Percentiles rank a stretch among this genome's conserved stretches.
Evolutionary conservation across 768 basidiomycete species (phyloP).

Genomic region (Tulasnella sp.): DNA sequence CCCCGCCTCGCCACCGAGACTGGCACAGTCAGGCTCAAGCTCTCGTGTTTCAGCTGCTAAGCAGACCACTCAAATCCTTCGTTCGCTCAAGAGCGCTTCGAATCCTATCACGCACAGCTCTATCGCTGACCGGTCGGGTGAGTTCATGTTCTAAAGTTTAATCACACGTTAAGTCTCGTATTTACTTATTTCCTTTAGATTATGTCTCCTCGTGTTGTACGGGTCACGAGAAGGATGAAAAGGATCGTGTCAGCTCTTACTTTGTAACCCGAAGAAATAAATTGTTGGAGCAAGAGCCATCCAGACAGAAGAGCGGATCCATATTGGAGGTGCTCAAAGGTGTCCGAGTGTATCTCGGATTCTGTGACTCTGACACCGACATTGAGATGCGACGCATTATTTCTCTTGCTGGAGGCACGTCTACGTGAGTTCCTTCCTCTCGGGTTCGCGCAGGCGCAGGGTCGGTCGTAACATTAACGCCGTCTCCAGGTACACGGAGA

Average conservation of each 20-base stretch:
- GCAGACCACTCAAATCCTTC: conserved; percentile 46
- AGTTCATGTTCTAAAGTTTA: conserved; percentile 17
- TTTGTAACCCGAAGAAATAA: conserved; percentile 39
- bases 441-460: not conserved
- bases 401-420: conserved; percentile 51
- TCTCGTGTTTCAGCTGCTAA: not conserved
- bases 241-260: conserved; percentile 27
- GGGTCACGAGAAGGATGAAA: conserved; percentile 56
- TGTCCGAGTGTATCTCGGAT: conserved; percentile 61
- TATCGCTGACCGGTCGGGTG: conserved; percentile 54
- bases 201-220: conserved; percentile 51
- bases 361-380: conserved; percentile 60
- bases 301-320: conserved; percentile 12
- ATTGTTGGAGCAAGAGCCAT: conserved; percentile 29
- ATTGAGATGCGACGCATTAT: conserved; percentile 67
- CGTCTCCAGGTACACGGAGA: conserved; percentile 39
- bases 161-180: not conserved
- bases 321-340: conserved; percentile 27
- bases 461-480: not conserved
- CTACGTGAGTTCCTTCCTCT: conserved; percentile 40
- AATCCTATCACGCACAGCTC: conserved; percentile 71
- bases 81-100: conserved; percentile 47
- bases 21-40: not conserved
- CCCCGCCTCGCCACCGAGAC: not conserved
- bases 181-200: conserved; percentile 30